Evolutionary conservation across 495 filamentous ascomycete species (phyloP).

Genomic region (Penicillium malachiteum): DNA sequence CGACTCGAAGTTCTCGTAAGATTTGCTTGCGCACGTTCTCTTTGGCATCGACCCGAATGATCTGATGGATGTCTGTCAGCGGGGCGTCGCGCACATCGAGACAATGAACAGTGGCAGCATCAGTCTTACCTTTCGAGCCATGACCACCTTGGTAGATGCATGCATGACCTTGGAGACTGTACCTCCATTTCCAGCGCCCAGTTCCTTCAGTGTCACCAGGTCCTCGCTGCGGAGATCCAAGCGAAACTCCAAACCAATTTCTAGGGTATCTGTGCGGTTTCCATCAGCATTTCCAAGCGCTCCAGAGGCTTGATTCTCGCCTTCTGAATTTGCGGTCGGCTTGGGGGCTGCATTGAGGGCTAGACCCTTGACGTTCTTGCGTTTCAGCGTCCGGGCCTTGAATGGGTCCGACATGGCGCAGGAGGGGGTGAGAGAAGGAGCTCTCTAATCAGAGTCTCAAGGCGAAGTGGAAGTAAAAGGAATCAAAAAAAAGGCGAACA

Average conservation of each 20-base stretch:
- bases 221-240: slow-evolving; percentile 91
- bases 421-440: slow-evolving; percentile 7
- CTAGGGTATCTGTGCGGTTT: slow-evolving; percentile 72
- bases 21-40: slow-evolving; percentile 95
- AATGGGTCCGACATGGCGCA: slow-evolving; percentile 77
- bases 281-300: slow-evolving; percentile 58
- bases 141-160: slow-evolving; percentile 88
- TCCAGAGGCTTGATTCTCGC: slow-evolving; percentile 59
- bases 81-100: background rate
- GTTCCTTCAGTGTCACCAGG: slow-evolving; percentile 86
- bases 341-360: slow-evolving; percentile 70
- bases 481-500: background rate
- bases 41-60: slow-evolving; percentile 98
- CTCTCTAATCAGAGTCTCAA: background rate
- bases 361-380: slow-evolving; percentile 97
- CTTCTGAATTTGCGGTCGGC: slow-evolving; percentile 52
- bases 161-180: slow-evolving; percentile 98
- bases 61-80: slow-evolving; percentile 48
- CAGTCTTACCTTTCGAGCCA: slow-evolving; percentile 85
- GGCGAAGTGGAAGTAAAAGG: slow-evolving; percentile 1
- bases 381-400: slow-evolving; percentile 87
- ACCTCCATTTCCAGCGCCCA: slow-evolving; percentile 94
- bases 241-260: slow-evolving; percentile 96
- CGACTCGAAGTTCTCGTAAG: slow-evolving; percentile 92
- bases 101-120: background rate